phyloP scores from a whole-genome alignment of 2,329 filamentous ascomycete species.

The Xylaria sp. region DNA sequence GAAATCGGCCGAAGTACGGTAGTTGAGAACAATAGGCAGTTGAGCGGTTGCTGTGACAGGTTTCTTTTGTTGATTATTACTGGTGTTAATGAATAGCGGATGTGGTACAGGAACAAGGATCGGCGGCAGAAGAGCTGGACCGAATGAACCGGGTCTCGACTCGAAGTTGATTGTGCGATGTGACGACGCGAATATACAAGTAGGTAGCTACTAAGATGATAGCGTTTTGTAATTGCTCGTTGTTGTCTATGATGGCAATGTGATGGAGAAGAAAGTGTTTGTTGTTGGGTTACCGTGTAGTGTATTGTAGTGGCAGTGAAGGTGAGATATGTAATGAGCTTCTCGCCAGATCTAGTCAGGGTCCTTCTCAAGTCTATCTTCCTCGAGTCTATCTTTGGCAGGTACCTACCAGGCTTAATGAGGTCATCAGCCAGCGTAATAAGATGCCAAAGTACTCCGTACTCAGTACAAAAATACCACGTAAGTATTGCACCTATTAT shows the following conservation, averaged over 20 bases:
- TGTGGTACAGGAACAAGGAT: conserved; percentile 23
- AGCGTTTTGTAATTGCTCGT: background rate
- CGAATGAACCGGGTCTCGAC: background rate
- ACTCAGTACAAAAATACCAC: background rate
- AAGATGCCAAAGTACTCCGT: background rate
- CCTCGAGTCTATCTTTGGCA: conserved; percentile 8
- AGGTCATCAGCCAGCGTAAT: conserved; percentile 24
- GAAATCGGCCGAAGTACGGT: background rate
- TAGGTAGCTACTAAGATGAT: conserved; percentile 6
- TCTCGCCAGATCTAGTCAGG: conserved; percentile 15
- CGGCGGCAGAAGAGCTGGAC: conserved; percentile 5
- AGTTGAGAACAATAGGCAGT: conserved; percentile 7
- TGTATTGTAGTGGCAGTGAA: background rate
- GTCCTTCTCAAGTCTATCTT: conserved; percentile 16
- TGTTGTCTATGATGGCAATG: conserved; percentile 8
- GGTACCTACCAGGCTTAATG: background rate
- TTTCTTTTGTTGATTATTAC: conserved; percentile 33
- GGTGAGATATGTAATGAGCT: conserved; percentile 9
- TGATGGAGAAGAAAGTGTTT: conserved; percentile 2
- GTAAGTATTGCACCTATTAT: no score
- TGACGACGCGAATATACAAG: background rate
- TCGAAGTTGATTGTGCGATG: conserved; percentile 5
- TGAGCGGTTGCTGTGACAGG: conserved; percentile 14
- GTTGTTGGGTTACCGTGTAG: conserved; percentile 5
- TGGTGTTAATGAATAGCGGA: conserved; percentile 16